Evolutionary conservation across 2,329 filamentous ascomycete species (phyloP).

Genomic region (Grosmannia clavigera): DNA sequence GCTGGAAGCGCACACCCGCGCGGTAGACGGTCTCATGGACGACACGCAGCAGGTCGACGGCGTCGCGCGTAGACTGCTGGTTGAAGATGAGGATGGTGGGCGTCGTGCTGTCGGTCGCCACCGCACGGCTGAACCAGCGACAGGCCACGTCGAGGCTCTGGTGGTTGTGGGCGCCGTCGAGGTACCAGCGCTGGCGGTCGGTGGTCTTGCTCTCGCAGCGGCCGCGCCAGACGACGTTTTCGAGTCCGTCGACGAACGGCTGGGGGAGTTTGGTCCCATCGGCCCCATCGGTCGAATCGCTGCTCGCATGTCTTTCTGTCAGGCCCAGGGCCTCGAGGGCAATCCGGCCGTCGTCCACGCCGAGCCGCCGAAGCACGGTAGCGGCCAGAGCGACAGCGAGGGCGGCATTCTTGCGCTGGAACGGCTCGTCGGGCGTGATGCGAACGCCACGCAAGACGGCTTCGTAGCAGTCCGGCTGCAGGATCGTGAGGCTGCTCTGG

Average conservation of each 20-base stretch:
- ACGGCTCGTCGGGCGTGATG: constrained; percentile 10
- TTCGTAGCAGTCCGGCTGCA: constrained; percentile 9
- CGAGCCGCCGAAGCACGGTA: constrained; percentile 30
- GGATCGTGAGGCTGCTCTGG: constrained; percentile 14
- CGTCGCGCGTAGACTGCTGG: constrained; percentile 74
- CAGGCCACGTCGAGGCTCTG: constrained; percentile 71
- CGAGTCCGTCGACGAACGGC: constrained; percentile 52
- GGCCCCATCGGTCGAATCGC: background rate
- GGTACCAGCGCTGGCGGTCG: constrained; percentile 54
- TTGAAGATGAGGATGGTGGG: constrained; percentile 65
- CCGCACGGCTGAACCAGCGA: constrained; percentile 55
- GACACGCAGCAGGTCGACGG: constrained; percentile 46
- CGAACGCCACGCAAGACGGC: constrained; percentile 5
- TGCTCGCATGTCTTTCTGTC: constrained; percentile 17
- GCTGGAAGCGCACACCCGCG: constrained; percentile 41
- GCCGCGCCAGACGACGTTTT: constrained; percentile 56
- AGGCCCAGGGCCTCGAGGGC: background rate
- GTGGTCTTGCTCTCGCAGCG: constrained; percentile 55
- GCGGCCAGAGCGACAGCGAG: constrained; percentile 23
- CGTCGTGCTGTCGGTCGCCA: background rate
- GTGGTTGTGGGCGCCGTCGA: constrained; percentile 79
- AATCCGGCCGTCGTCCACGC: constrained; percentile 29
- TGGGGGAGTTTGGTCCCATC: constrained; percentile 25
- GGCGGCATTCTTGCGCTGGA: constrained; percentile 15
- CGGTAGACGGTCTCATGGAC: constrained; percentile 27